These are phyloP conservation scores for Cinnamomum micranthum DNA, from an alignment of 164 flowering plant genomes.

Conservation along the genomic window DNA sequence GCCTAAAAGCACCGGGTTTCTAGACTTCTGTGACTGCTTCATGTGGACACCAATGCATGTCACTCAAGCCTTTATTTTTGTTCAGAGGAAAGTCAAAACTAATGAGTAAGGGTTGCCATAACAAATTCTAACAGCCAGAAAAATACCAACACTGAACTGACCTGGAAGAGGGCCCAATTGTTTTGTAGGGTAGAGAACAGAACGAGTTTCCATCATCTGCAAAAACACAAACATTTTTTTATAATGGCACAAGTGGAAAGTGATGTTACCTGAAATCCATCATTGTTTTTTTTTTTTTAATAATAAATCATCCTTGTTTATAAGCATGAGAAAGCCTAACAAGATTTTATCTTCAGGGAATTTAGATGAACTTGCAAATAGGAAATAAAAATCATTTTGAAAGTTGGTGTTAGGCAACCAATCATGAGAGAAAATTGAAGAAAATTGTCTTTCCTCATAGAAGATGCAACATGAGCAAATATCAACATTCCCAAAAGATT, in stretches of 20 bases:
- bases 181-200: slow-evolving; percentile 41
- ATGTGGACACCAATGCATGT: not conserved
- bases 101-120: too few species aligned
- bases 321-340: too few species aligned
- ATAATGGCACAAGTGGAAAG: not conserved
- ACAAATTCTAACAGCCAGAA: not conserved
- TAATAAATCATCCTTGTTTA: too few species aligned
- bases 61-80: not conserved
- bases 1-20: too few species aligned
- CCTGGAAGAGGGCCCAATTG: slow-evolving; percentile 71
- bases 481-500: not conserved
- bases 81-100: not conserved
- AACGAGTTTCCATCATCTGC: slow-evolving; percentile 57
- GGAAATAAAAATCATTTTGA: too few species aligned
- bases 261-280: not conserved
- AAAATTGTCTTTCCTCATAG: too few species aligned
- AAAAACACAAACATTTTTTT: slow-evolving; percentile 1
- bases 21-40: too few species aligned
- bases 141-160: slow-evolving; percentile 21
- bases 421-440: too few species aligned
- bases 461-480: not conserved
- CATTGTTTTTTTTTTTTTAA: too few species aligned
- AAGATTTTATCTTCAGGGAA: too few species aligned
- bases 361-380: too few species aligned
- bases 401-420: too few species aligned